Base-by-base conservation (phyloP, 371 early-diverging fungal species). In the Lichtheimia ramosa region DNA sequence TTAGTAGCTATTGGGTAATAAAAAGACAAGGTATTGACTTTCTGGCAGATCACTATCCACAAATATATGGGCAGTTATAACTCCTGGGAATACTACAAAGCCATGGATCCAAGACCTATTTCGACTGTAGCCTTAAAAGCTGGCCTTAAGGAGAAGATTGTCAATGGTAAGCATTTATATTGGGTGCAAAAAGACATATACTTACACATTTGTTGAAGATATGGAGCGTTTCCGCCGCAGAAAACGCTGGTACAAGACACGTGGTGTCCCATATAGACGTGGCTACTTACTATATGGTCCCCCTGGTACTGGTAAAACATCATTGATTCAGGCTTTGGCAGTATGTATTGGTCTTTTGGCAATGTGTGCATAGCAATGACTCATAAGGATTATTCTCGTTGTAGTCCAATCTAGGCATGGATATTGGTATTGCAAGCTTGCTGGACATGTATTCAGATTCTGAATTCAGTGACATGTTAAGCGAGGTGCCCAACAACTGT, bases 221-320 rank as follows among this genome's bases (percentile, higher is more conserved):
- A 71, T 75, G 65, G 59, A 71, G 41, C 64, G 65, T 0, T 75
- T 75, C 59, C 59, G 59, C 27, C 61, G 43, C 10, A 54, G 70
- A 34, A 63, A 60, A 49, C 52, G 62, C 13, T 96, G 96, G 96
- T 96, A 96, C 58, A 76, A 85, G 23, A 88, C 91, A 43, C 82
- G 96, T 28, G 96, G 95, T 1, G 91, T 96, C 50, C 97, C 97
- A 3, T 94, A 94, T 62, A 84, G 97, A 3, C 82, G 98, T 34
- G 98, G 98, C 2, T 84, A 85, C 60, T 58, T 87, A 20, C 63
- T 86, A 40, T 75, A 80, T 55, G 85, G 89, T 14, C 79, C 82
- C 8, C 88, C 88, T 21, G 85, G 88, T 59, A 83, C 89, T 48
- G 85, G 90, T 21, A 84, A 89, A 63, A 83, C 87, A 13, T 71